Base-by-base conservation (phyloP, 1,139 yeast genomes). In the Entelexis paramagnoliae region DNA sequence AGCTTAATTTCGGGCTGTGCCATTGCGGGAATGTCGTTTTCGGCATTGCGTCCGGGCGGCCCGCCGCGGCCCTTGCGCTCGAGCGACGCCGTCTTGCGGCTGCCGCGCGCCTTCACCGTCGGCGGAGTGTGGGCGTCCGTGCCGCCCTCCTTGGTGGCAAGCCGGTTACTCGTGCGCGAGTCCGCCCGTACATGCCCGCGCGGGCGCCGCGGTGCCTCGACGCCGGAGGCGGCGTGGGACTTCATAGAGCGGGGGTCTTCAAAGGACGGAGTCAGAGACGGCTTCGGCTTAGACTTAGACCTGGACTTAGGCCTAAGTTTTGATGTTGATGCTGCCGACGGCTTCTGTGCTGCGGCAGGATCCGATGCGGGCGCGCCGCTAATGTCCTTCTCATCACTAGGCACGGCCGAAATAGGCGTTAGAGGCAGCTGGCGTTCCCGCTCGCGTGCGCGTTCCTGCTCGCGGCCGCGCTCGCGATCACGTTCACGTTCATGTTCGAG, bases 1-100 rank as follows among this genome's bases (percentile, higher is more conserved):
- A 67, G 63, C 50, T 67, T 66, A 53, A 64, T 64, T 29, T 60
- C 62, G 33, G 51, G 55, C 17, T 34, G 32, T n/a, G n/a, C 17
- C 35, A 24, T 26, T 1, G 24, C 14, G 17, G 28, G 20, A 10
- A 44, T 44, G 20, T 17, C 26, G 5, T 16, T 10, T 9, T 30
- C n/a, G 8, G 19, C 24, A 34, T 4, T 4, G 16, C 6, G 16
- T 8, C 32, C 14, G 20, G n/a, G n/a, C n/a, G n/a, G n/a, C n/a
- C n/a, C 5, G 13, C 20, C 20, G 30, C 14, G 46, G 16, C 34
- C 29, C 22, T 10, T 13, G 7, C 48, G 42, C 34, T 30, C 40
- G n/a, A 36, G 9, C 9, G 26, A 11, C 9, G 26, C 28, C 5
- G 40, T 36, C 17, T 36, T 36, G 40, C 40, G 40, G 28, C 26